Evolutionary conservation across 2,329 filamentous ascomycete genomes (phyloP).

Genomic region (Apiospora arundinis): DNA sequence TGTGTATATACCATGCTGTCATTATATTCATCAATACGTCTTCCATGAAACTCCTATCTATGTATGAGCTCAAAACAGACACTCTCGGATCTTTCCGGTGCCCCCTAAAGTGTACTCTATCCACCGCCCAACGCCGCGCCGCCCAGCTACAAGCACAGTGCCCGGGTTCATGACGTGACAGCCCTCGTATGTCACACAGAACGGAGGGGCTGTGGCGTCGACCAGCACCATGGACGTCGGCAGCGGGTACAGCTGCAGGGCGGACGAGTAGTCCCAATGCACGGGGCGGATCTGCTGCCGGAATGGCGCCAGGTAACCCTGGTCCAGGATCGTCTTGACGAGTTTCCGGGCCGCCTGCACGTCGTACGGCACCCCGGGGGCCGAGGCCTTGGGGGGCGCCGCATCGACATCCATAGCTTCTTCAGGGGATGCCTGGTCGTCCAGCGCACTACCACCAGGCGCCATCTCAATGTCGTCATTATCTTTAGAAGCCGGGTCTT

Average conservation of each 20-base stretch:
- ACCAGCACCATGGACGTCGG: constrained; percentile 84
- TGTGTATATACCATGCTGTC: constrained; percentile 15
- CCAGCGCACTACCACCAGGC: constrained; percentile 39
- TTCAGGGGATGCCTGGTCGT: constrained; percentile 29
- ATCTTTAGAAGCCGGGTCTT: constrained; percentile 29
- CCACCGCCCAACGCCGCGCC: constrained; percentile 77
- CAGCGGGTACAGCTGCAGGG: constrained; percentile 84
- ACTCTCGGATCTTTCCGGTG: constrained; percentile 68
- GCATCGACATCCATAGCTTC: constrained; percentile 54
- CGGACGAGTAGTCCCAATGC: constrained; percentile 84
- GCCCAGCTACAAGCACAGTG: constrained; percentile 71
- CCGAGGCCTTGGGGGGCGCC: constrained; percentile 35
- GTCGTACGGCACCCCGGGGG: constrained; percentile 51
- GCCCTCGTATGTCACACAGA: constrained; percentile 90
- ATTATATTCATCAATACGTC: constrained; percentile 17
- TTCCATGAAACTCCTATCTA: not conserved
- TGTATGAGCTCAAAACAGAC: constrained; percentile 53
- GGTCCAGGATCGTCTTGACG: constrained; percentile 90
- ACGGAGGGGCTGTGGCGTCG: constrained; percentile 81
- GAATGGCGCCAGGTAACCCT: constrained; percentile 89
- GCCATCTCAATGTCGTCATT: constrained; percentile 35
- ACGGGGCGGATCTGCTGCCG: constrained; percentile 79
- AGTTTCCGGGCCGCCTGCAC: constrained; percentile 72
- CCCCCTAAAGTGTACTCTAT: constrained; percentile 81
- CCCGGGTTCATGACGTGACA: constrained; percentile 97